Conservation (phyloP, 2,329 filamentous ascomycete genomes). For the Neurospora sp. region DNA sequence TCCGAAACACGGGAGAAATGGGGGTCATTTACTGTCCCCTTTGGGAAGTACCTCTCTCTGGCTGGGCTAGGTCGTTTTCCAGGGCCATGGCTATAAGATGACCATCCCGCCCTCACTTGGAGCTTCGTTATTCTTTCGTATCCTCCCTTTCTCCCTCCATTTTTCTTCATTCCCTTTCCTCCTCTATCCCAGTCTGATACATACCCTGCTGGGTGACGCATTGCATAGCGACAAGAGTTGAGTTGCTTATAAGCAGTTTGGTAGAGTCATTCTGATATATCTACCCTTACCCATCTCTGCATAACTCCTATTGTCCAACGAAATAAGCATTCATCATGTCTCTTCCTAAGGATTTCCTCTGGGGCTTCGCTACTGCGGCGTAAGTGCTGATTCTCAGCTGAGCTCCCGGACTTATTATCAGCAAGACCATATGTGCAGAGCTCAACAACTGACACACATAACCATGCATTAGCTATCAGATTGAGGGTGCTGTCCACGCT, state of each 20-base stretch:
- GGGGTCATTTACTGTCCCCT: conserved; percentile 11
- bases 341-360: conserved; percentile 61
- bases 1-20: conserved; percentile 37
- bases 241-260: neutral
- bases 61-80: neutral
- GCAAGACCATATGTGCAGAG: neutral
- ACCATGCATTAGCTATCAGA: conserved; percentile 53
- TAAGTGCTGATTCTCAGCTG: conserved; percentile 28
- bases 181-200: neutral
- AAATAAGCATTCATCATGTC: conserved; percentile 30
- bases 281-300: neutral
- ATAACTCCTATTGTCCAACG: neutral
- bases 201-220: neutral
- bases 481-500: conserved; percentile 65
- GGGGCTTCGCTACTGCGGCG: conserved; percentile 74
- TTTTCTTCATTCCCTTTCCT: neutral
- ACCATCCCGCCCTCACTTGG: conserved; percentile 1
- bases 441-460: conserved; percentile 24
- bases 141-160: neutral
- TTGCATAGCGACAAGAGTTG: neutral
- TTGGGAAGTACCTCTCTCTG: neutral
- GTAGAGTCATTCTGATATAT: neutral
- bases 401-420: neutral
- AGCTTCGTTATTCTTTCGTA: neutral
- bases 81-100: conserved; percentile 14